Evolutionary conservation across 139 green algal genomes (phyloP), one percentile per base, ranked within the genome.

Genomic region (Coelastrella sp.): DNA sequence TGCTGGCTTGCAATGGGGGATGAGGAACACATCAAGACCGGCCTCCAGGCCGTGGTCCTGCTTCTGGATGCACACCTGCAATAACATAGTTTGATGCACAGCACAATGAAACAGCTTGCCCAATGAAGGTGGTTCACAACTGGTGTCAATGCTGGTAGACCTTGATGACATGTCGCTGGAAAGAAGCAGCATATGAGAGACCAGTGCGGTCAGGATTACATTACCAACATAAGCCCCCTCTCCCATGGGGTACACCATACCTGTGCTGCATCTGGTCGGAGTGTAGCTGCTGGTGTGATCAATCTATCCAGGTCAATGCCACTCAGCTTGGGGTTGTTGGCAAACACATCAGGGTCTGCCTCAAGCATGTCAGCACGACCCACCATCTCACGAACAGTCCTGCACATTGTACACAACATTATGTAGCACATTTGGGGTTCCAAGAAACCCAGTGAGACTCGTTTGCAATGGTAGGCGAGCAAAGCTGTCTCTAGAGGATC

Each of bases 11-110:
- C 94, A 96, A 20, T 93, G 89, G 27, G 92, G 87, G 84, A 99
- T 96, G 65, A 99, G 96, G 80, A 95, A 81, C 72, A 96, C 89
- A 91, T 99, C 97, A 70, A 99, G 92, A 0, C 94, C 94, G 0
- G 93, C 87, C 84, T 98, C 96, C 88, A 99, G 94, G 7, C 93
- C 96, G 90, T 99, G 97, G 91, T 99, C 96, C 94, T 97, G 95
- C 76, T 91, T 91, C 75, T 87, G 63, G 7, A 93, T 65, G 80
- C 93, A 97, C 68, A 24, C 76, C 88, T 88, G 68, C 19, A 58
- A 7, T 49, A 49, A 5, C 35, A 49, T 49, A 49, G 35, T 49
- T 49, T 3, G 3, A 49, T 49, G 35, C 35, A 49, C 35, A 49
- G 35, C 35, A 49, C 35, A 49, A 49, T 3, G 1, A 49, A 49